These are phyloP conservation scores for Brassica rapa DNA, from an alignment of 345 rosid species.

Conservation along the genomic window DNA sequence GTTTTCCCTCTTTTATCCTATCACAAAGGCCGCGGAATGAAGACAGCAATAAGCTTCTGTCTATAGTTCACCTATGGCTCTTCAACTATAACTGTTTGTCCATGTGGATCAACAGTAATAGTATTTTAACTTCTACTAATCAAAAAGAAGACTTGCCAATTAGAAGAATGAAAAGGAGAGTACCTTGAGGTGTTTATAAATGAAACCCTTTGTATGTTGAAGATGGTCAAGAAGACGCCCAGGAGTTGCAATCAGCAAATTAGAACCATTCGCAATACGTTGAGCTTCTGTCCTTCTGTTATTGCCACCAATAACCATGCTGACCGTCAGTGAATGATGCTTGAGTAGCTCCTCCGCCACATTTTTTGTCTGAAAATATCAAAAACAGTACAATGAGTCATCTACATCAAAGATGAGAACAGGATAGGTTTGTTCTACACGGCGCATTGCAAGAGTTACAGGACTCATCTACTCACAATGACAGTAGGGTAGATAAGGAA, in stretches of 20 bases:
- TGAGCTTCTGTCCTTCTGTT: constrained; percentile 84
- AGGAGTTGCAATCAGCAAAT: constrained; percentile 94
- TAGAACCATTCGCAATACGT: constrained; percentile 75
- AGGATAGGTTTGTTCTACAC: background rate
- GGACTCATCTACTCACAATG: background rate
- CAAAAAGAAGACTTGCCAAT: background rate
- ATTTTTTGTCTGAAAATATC: constrained; percentile 67
- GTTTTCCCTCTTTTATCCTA: background rate
- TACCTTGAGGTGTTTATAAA: constrained; percentile 88
- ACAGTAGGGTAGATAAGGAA: background rate
- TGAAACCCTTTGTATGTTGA: constrained; percentile 85
- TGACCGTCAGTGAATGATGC: constrained; percentile 81
- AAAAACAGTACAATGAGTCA: background rate
- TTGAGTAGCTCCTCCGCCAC: constrained; percentile 93
- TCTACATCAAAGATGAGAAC: background rate
- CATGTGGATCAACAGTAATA: background rate
- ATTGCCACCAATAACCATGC: constrained; percentile 91
- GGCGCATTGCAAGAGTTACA: background rate
- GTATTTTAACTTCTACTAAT: background rate
- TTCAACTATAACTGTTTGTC: background rate
- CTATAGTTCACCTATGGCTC: constrained; percentile 4
- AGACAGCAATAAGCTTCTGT: constrained; percentile 6
- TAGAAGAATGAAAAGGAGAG: background rate
- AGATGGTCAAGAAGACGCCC: constrained; percentile 98
- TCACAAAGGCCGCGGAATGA: background rate